Evolutionary conservation across 2,329 filamentous ascomycete genomes (phyloP).

Genomic region (Cordyceps militaris): DNA sequence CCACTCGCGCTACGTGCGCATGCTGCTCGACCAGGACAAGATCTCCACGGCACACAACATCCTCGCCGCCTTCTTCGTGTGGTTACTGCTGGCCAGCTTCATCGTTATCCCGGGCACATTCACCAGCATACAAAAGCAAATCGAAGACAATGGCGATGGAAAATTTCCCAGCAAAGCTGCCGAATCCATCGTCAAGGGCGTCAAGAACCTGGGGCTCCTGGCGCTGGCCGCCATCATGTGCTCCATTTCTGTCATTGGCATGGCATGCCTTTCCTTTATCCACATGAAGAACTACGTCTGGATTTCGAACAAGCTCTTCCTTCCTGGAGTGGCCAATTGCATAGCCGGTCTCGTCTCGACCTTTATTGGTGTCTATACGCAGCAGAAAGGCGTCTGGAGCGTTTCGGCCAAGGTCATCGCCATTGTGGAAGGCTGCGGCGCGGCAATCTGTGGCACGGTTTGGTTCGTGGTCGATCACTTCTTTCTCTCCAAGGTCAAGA

Average conservation of each 20-base stretch:
- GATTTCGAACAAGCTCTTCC: slow-evolving; percentile 45
- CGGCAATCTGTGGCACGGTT: slow-evolving; percentile 21
- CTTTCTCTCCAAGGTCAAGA: slow-evolving; percentile 25
- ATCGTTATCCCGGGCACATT: slow-evolving; percentile 47
- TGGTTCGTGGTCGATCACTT: slow-evolving; percentile 27
- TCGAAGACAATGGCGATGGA: slow-evolving; percentile 18
- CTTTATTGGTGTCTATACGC: slow-evolving; percentile 42
- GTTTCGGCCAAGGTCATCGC: slow-evolving; percentile 32
- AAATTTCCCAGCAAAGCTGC: slow-evolving; percentile 17
- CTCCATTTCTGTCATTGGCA: slow-evolving; percentile 26
- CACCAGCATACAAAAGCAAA: slow-evolving; percentile 29
- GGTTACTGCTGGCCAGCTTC: slow-evolving; percentile 46
- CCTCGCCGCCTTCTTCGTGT: slow-evolving; percentile 32
- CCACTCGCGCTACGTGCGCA: slow-evolving; percentile 36
- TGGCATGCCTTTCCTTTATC: slow-evolving; percentile 35
- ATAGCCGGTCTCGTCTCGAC: slow-evolving; percentile 43
- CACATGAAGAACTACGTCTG: slow-evolving; percentile 46
- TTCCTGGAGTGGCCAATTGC: slow-evolving; percentile 39
- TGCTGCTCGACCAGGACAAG: slow-evolving; percentile 40
- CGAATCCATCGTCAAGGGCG: slow-evolving; percentile 20
- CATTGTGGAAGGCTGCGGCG: slow-evolving; percentile 27
- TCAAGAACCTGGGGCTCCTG: slow-evolving; percentile 32
- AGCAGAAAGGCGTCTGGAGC: slow-evolving; percentile 37
- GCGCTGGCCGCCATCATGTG: slow-evolving; percentile 38
- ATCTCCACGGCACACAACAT: slow-evolving; percentile 42